phyloP scores from a whole-genome alignment of 2,329 filamentous ascomycete species.

The Ophiocordyceps camponoti-floridani region DNA sequence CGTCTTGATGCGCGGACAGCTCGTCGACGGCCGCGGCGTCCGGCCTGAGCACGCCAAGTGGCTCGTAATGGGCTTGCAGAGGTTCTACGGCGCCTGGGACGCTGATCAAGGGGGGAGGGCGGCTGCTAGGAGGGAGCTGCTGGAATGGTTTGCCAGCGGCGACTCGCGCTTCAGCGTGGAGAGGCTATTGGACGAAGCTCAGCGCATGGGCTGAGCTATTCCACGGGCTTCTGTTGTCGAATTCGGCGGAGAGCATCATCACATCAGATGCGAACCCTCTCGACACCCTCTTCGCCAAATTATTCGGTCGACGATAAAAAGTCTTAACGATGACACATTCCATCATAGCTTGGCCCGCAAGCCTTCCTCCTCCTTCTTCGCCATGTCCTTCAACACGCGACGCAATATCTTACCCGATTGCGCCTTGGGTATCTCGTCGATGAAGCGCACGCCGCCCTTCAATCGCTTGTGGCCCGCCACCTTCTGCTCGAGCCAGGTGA shows the following conservation, averaged over 20 bases:
- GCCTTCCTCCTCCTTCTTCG: constrained; percentile 15
- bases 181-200: constrained; percentile 72
- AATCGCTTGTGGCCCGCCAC: constrained; percentile 51
- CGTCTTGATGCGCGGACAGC: constrained; percentile 70
- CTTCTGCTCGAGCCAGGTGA: constrained; percentile 27
- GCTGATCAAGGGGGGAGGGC: constrained; percentile 32
- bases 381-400: constrained; percentile 28
- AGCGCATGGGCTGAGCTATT: constrained; percentile 43
- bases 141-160: constrained; percentile 69
- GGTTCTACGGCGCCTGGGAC: constrained; percentile 65
- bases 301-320: too few species aligned
- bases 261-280: too few species aligned
- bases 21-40: constrained; percentile 61
- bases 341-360: constrained; percentile 16
- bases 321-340: too few species aligned
- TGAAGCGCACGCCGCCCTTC: constrained; percentile 51
- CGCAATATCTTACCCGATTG: constrained; percentile 31
- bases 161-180: constrained; percentile 70
- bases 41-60: constrained; percentile 70
- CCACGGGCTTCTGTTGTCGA: too few species aligned
- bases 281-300: too few species aligned
- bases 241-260: too few species aligned
- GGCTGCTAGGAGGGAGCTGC: constrained; percentile 46
- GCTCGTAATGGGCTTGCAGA: constrained; percentile 82
- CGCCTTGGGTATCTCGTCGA: constrained; percentile 54